Percentiles rank a stretch among this genome's conserved stretches.
Evolutionary conservation across 2,329 filamentous ascomycete species (phyloP).

Genomic region (Delphinella strobiligena): DNA sequence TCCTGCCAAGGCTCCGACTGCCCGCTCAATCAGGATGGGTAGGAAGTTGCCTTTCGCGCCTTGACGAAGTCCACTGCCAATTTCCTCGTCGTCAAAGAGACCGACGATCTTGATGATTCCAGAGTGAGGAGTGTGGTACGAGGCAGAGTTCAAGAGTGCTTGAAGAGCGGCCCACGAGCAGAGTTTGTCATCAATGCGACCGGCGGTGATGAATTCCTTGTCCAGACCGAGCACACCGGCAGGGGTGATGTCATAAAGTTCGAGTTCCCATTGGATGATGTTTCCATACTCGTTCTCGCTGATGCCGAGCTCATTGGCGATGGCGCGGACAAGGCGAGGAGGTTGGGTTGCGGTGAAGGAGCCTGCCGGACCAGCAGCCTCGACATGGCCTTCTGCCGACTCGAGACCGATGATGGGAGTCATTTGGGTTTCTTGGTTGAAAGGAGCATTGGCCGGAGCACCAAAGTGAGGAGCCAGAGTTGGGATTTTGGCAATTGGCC

Average conservation of each 20-base stretch:
- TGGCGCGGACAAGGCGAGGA: constrained; percentile 69
- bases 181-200: constrained; percentile 93
- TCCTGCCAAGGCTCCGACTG: constrained; percentile 55
- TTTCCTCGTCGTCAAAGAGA: constrained; percentile 96
- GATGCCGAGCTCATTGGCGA: constrained; percentile 66
- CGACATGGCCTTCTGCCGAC: constrained; percentile 34
- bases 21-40: constrained; percentile 65
- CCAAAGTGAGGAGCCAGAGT: constrained; percentile 93
- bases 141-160: constrained; percentile 52
- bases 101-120: constrained; percentile 75
- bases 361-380: constrained; percentile 31
- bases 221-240: constrained; percentile 75
- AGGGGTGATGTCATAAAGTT: constrained; percentile 84
- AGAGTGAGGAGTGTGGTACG: constrained; percentile 43
- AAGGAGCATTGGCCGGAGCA: constrained; percentile 49
- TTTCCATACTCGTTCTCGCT: constrained; percentile 43
- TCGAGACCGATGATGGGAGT: constrained; percentile 90
- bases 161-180: constrained; percentile 88
- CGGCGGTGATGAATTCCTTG: constrained; percentile 88
- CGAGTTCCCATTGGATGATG: constrained; percentile 93
- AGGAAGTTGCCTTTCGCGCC: constrained; percentile 86
- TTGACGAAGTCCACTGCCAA: constrained; percentile 80
- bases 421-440: constrained; percentile 85
- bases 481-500: constrained; percentile 87
- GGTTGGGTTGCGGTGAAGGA: constrained; percentile 78